Evolutionary conservation across 805 yeast genomes (phyloP), one percentile per base, ranked within the genome.

Genomic region (Yamadazyma endophytica): DNA sequence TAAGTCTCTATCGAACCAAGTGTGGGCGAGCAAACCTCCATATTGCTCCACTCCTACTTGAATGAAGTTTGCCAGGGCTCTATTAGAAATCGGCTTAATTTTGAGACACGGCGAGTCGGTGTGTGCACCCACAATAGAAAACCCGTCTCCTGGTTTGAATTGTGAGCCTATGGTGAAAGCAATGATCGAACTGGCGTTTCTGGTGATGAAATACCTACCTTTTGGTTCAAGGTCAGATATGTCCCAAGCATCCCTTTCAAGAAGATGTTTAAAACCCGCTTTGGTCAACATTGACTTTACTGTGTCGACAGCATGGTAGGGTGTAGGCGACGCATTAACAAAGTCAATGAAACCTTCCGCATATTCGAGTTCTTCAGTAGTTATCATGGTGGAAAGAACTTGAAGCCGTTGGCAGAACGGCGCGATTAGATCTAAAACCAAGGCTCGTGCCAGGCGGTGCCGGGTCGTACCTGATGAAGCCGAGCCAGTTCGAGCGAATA

Each of bases 1-100:
- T 46, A 92, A 70, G 55, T 90, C 97, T 37, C 97, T 77, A 56
- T 90, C 98, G 51, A 92, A 90, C 97, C 97, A 90, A 4, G 96
- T 77, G 53, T 86, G 96, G 78, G 97, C 92, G 33, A 89, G 79
- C 30, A 96, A 92, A 21, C 97, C 97, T 35, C 98, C 97, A 50
- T 90, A 90, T 29, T 81, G 75, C 58, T 92, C 97, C 7, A 92
- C 95, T 22, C 96, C 97, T 13, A 92, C 77, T 55, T 89, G 96
- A 33, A 77, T 70, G 49, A 78, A 90, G 1, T 95, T 95, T 46
- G 84, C 89, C 12, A 68, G 62, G 8, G 63, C 56, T 44, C 74
- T 75, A 50, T 79, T 77, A 15, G 95, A 83, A 18, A 82, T 67
- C 9, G 98, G 98, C 61, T 90, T 92, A 44, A 90, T 75, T 52